Conservation (phyloP, 306 rosid genomes). For the Trifolium pratense region DNA sequence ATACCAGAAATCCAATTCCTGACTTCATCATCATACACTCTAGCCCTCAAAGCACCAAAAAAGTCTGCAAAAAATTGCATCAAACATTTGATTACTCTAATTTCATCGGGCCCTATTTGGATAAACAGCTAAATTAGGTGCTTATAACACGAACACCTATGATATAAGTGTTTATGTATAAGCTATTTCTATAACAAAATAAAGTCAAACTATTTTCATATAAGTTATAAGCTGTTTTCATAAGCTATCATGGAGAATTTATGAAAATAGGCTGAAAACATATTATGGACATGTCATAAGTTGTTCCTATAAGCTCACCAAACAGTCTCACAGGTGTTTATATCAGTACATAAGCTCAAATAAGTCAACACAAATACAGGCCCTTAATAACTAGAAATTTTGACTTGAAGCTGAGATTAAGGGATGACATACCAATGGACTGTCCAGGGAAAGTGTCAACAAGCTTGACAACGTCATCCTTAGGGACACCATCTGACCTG, state of each 20-base stretch:
- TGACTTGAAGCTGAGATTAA: background rate
- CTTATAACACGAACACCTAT: background rate
- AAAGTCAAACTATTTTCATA: background rate
- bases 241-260: background rate
- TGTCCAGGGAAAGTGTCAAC: constrained; percentile 80
- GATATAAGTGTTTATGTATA: background rate
- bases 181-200: no score
- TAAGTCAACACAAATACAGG: background rate
- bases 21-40: constrained; percentile 78
- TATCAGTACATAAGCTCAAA: no score
- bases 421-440: constrained; percentile 61
- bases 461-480: constrained; percentile 60
- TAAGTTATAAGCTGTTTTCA: background rate
- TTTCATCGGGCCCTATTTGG: background rate
- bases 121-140: background rate
- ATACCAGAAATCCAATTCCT: constrained; percentile 65
- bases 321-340: background rate
- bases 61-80: constrained; percentile 53
- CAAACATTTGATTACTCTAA: background rate
- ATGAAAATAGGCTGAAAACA: no score
- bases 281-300: no score
- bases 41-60: constrained; percentile 80
- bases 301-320: no score
- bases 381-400: background rate
- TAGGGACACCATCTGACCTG: constrained; percentile 49